Evolutionary conservation across 768 basidiomycete species (phyloP).

Genomic region (Russula virescens): DNA sequence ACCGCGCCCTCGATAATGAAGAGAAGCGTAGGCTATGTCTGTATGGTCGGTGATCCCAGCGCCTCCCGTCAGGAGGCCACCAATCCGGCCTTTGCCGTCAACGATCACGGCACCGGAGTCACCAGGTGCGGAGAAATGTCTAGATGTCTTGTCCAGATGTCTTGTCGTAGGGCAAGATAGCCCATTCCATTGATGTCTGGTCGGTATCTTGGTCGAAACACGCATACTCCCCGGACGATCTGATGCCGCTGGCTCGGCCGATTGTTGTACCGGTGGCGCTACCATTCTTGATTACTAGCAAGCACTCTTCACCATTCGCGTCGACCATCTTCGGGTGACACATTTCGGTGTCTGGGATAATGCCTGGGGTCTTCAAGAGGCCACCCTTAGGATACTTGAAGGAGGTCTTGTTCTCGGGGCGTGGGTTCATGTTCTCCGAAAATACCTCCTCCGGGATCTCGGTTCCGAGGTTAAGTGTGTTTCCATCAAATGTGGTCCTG

Average conservation of each 20-base stretch:
- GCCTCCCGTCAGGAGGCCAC: not conserved
- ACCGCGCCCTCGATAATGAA: too few relatives aligned
- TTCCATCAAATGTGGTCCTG: not conserved
- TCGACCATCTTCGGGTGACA: not conserved
- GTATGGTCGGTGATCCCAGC: too few relatives aligned
- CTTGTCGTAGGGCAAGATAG: slow-evolving; percentile 9
- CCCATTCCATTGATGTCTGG: slow-evolving; percentile 17
- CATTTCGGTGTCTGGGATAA: not conserved
- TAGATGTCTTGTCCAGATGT: too few relatives aligned
- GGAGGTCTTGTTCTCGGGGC: not conserved
- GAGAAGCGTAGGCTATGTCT: not conserved
- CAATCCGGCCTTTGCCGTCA: not conserved
- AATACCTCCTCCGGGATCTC: not conserved
- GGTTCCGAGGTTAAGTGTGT: not conserved
- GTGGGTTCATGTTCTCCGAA: not conserved
- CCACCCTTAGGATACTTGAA: not conserved
- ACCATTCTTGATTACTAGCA: slow-evolving; percentile 24
- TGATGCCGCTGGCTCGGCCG: slow-evolving; percentile 22
- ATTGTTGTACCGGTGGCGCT: slow-evolving; percentile 20
- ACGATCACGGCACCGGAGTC: not conserved
- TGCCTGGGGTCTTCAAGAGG: not conserved
- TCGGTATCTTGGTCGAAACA: not conserved
- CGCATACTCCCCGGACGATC: slow-evolving; percentile 11
- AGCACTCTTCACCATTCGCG: not conserved
- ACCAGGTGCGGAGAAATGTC: slow-evolving; percentile 4